These are phyloP conservation scores for Nakaseomyces uthaithaninus DNA, from an alignment of 1,139 yeast species.

Conservation along the genomic window DNA sequence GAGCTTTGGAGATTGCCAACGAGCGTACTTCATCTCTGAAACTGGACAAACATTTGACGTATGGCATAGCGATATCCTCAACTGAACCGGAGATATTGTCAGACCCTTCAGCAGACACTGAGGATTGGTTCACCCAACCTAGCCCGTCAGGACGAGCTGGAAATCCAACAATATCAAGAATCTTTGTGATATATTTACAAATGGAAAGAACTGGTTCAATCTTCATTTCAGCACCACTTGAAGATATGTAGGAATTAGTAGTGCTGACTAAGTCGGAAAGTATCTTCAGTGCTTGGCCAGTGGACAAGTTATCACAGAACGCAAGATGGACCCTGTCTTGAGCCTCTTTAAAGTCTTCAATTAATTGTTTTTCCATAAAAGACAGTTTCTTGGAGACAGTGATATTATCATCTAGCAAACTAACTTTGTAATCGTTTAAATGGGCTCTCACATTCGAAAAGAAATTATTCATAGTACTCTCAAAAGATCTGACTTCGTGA, in stretches of 20 bases:
- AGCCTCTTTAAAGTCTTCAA: constrained; percentile 43
- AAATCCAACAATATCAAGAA: constrained; percentile 68
- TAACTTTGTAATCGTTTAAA: constrained; percentile 41
- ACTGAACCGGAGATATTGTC: constrained; percentile 30
- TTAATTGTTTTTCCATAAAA: constrained; percentile 46
- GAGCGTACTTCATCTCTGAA: constrained; percentile 78
- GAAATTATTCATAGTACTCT: constrained; percentile 67
- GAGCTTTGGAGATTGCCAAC: constrained; percentile 59
- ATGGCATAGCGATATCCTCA: constrained; percentile 74
- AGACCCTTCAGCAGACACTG: constrained; percentile 10
- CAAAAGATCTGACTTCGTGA: constrained; percentile 67
- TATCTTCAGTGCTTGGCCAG: constrained; percentile 62
- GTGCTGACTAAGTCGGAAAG: constrained; percentile 62
- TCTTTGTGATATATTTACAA: constrained; percentile 63
- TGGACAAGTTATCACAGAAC: constrained; percentile 79
- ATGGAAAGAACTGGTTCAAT: constrained; percentile 60
- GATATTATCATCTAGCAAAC: constrained; percentile 35
- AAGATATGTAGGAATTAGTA: constrained; percentile 62
- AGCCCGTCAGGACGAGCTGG: constrained; percentile 56
- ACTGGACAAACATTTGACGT: constrained; percentile 61
- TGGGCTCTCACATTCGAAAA: constrained; percentile 80
- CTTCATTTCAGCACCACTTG: constrained; percentile 44
- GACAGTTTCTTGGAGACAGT: constrained; percentile 51
- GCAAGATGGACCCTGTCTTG: constrained; percentile 65
- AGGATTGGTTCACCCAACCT: constrained; percentile 63